These are phyloP conservation scores for Liquidambar formosana DNA, from an alignment of 164 flowering plant genomes.

Conservation along the genomic window DNA sequence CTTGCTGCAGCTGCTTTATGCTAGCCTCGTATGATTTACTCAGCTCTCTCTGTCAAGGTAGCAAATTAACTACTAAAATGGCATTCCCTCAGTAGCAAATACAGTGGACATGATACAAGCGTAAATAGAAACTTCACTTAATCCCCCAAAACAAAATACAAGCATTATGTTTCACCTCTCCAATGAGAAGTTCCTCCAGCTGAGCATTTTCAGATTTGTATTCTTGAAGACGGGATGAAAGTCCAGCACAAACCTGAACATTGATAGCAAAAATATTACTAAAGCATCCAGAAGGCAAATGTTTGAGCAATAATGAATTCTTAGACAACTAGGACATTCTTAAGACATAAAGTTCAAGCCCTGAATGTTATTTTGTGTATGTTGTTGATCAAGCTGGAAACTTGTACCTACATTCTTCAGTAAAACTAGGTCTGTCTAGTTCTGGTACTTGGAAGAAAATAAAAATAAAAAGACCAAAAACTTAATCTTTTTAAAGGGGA, in stretches of 20 bases:
- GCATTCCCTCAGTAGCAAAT: neutral
- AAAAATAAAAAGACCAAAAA: too few relatives aligned
- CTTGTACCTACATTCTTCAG: too few relatives aligned
- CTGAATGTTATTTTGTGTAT: too few relatives aligned
- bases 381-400: too few relatives aligned
- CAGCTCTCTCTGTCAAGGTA: constrained; percentile 69
- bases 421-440: too few relatives aligned
- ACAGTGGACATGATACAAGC: neutral
- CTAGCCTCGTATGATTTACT: constrained; percentile 74
- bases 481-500: too few relatives aligned
- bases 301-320: neutral
- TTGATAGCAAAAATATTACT: constrained; percentile 5
- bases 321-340: neutral
- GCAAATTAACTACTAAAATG: constrained; percentile 4
- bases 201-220: constrained; percentile 98
- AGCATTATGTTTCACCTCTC: constrained; percentile 59
- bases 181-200: constrained; percentile 88
- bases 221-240: constrained; percentile 95
- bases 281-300: constrained; percentile 1
- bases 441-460: too few relatives aligned
- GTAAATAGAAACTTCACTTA: neutral
- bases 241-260: constrained; percentile 94
- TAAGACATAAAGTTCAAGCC: neutral
- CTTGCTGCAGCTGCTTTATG: constrained; percentile 78
- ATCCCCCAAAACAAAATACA: neutral